Conservation (phyloP, 495 filamentous ascomycete genomes). For the Hypoxylon fuscum region DNA sequence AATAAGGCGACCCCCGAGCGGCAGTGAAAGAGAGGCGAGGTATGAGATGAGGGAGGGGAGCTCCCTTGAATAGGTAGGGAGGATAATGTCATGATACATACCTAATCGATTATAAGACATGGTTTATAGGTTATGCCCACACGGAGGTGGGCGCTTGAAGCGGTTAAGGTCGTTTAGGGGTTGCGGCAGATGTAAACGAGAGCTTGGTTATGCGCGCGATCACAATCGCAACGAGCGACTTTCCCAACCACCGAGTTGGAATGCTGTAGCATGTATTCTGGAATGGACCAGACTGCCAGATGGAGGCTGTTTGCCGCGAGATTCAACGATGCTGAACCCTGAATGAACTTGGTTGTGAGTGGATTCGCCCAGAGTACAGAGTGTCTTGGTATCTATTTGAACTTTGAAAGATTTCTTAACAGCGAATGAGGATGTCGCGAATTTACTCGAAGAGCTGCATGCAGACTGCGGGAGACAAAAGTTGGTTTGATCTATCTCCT, state of each 20-base stretch:
- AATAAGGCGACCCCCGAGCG: constrained; percentile 21
- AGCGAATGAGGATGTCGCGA: constrained; percentile 21
- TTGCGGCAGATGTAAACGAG: constrained; percentile 26
- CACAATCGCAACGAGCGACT: not conserved
- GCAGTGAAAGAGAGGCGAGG: constrained; percentile 24
- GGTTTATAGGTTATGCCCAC: constrained; percentile 42
- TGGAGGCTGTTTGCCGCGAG: constrained; percentile 14
- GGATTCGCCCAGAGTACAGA: constrained; percentile 17
- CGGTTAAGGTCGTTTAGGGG: constrained; percentile 28
- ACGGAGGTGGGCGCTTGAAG: constrained; percentile 30
- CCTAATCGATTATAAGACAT: constrained; percentile 79
- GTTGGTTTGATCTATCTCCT: constrained; percentile 15
- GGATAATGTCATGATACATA: constrained; percentile 54
- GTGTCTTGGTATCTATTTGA: constrained; percentile 11
- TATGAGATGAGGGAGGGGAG: not conserved
- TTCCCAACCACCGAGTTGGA: constrained; percentile 14
- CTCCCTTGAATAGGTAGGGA: constrained; percentile 22
- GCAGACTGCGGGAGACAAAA: constrained; percentile 9
- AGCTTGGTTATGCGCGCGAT: constrained; percentile 10
- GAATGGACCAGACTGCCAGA: constrained; percentile 12
- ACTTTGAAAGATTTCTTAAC: constrained; percentile 1
- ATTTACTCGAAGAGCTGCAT: constrained; percentile 12
- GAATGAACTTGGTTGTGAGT: constrained; percentile 21
- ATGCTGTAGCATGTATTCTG: constrained; percentile 9
- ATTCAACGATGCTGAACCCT: constrained; percentile 28